These are phyloP conservation scores for Drechslera avenae DNA, from an alignment of 2,329 filamentous ascomycete genomes.

Conservation along the genomic window DNA sequence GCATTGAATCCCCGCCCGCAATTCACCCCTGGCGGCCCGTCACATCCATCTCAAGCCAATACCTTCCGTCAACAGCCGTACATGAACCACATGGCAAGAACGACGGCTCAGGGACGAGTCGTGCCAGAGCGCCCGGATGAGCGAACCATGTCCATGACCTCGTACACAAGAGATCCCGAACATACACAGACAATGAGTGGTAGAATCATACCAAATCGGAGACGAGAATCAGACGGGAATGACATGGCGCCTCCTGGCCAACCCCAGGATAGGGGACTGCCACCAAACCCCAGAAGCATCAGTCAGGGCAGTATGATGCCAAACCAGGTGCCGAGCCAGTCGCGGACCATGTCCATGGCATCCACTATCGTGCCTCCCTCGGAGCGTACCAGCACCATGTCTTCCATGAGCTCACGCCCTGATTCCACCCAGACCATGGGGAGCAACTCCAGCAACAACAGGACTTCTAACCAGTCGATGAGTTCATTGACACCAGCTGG, in stretches of 20 bases:
- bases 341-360: slow-evolving; percentile 89
- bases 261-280: slow-evolving; percentile 35
- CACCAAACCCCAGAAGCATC: slow-evolving; percentile 39
- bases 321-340: slow-evolving; percentile 47
- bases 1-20: slow-evolving; percentile 75
- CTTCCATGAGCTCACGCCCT: slow-evolving; percentile 50
- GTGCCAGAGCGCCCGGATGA: slow-evolving; percentile 93
- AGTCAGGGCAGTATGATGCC: slow-evolving; percentile 46
- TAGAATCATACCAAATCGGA: slow-evolving; percentile 81
- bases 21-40: slow-evolving; percentile 61
- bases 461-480: slow-evolving; percentile 52
- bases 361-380: slow-evolving; percentile 74
- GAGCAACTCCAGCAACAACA: slow-evolving; percentile 39
- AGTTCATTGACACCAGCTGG: slow-evolving; percentile 30
- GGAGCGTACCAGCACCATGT: slow-evolving; percentile 64
- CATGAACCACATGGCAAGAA: slow-evolving; percentile 70
- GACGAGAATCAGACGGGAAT: slow-evolving; percentile 59
- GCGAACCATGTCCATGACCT: slow-evolving; percentile 94
- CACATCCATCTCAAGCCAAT: slow-evolving; percentile 66
- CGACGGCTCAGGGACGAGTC: slow-evolving; percentile 87
- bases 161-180: slow-evolving; percentile 75
- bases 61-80: slow-evolving; percentile 81
- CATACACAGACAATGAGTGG: slow-evolving; percentile 91
- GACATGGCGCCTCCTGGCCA: slow-evolving; percentile 30
- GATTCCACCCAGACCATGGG: slow-evolving; percentile 45